phyloP scores from a whole-genome alignment of 1,284 basidiomycete genomes.

The Melampsora americana region DNA sequence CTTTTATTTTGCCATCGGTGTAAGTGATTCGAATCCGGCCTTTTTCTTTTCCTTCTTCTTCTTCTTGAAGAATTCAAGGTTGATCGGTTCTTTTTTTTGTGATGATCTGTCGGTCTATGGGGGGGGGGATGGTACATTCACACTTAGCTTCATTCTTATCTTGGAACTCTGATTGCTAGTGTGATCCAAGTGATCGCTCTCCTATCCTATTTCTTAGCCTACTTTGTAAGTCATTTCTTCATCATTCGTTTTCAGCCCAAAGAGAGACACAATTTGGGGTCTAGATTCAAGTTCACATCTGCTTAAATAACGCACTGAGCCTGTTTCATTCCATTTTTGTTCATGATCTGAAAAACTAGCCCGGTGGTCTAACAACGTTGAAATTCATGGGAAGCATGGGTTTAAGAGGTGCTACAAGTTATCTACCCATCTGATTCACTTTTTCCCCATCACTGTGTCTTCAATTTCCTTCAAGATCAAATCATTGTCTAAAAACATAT shows the following conservation, averaged over 20 bases:
- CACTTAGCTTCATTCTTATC: conserved; percentile 69
- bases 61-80: not conserved
- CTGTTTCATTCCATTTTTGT: not conserved
- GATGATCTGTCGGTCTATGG: too few relatives aligned
- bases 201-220: conserved; percentile 78
- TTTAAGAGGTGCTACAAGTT: conserved; percentile 29
- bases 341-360: conserved; percentile 1
- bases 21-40: conserved; percentile 60
- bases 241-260: not conserved
- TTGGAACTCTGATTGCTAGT: conserved; percentile 76
- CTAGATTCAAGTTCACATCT: too few relatives aligned
- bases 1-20: conserved; percentile 80
- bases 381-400: conserved; percentile 42
- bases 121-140: not conserved
- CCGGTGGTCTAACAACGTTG: conserved; percentile 29
- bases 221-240: conserved; percentile 58
- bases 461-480: too few relatives aligned
- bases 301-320: too few relatives aligned
- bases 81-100: conserved; percentile 7
- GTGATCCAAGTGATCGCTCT: conserved; percentile 76
- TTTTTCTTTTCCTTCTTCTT: too few relatives aligned
- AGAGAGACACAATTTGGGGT: too few relatives aligned
- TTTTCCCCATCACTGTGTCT: too few relatives aligned
- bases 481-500: too few relatives aligned
- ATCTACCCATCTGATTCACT: conserved; percentile 20